Evolutionary conservation across 2,329 filamentous ascomycete genomes (phyloP), one percentile per base, ranked within the genome.

Genomic region (Xylaria sp.): DNA sequence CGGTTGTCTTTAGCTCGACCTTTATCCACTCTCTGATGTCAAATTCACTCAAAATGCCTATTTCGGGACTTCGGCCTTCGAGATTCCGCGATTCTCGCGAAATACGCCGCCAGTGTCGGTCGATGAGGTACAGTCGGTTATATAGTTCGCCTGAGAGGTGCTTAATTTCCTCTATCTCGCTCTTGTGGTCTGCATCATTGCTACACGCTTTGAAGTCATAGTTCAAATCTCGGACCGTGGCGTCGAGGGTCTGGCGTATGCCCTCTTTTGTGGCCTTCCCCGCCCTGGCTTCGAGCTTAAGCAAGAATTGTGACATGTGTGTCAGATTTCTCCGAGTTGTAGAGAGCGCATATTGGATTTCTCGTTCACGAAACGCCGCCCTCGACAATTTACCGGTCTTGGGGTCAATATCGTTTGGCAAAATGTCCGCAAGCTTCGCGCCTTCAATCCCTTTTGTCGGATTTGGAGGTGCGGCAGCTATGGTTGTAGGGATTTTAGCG

Each of bases 211-310:
- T 35, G 19, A 59, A 61, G 23, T 61, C 49, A 44, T 67, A 59
- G 6, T 58, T 48, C 21, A 33, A 56, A 19, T 70, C 64, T 1
- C 43, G 40, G 1, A 70, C 65, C 4, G 70, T 73, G 0, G 70
- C 68, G 52, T 73, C 72, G 2, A 73, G 66, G 1, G 72, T 72
- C 21, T 67, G 67, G 15, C 71, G 63, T 21, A 74, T 71, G 0
- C 68, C 68, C 33, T 73, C 69, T 8, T 73, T 73, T 10, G 68
- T 68, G 4, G 67, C 58, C 25, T 70, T 70, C 7, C 67, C 65
- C 8, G 70, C 60, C 15, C 71, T 68, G 9, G 65, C 70, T 52
- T 74, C 70, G 13, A 73, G 56, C 52, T 74, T 74, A 1, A 74
- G 63, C n/a, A 73, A 27, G 48, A 70, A 72, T 53, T 74, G 70